Evolutionary conservation across 2,329 filamentous ascomycete genomes (phyloP), one percentile per base, ranked within the genome.

Genomic region (Microdochium trichocladiopsis): DNA sequence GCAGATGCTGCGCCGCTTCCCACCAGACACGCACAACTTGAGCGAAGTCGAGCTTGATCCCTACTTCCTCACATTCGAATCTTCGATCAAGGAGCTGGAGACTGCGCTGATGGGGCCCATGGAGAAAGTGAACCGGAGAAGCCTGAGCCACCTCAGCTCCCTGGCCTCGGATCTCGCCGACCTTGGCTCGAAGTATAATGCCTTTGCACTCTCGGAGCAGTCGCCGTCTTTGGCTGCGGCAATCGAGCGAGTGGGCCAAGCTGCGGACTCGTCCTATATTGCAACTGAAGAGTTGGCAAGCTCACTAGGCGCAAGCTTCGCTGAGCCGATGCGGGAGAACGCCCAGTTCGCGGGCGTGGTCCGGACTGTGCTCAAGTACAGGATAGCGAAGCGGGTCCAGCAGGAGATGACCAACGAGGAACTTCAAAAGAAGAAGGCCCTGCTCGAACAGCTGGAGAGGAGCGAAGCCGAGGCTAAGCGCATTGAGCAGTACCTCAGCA

Each of bases 401-500:
- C 91, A 97, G 68, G 94, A 99, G 65, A 93, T 97, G 85, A 97
- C 94, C 1, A 86, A 87, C 47, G 94, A 99, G 54, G 92, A 99
- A 62, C 76, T 99, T 11, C 81, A 86, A 52, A 96, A 93, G 76
- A 97, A 97, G 74, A 84, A 81, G 61, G 74, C 80, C 2, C 77
- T 94, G 12, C 77, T 99, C 14, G 90, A 95, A 47, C 88, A 92
- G 48, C 74, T 99, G n/a, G 94, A 99, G 72, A 83, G 85, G 53
- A 97, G 93, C 64, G 94, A 99, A 69, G 80, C 87, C 5, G 94
- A 99, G 72, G 92, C 94, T 1, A 88, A 88, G 64, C 84, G 95
- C 48, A 94, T 99, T 55, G 93, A 97, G 63, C 88, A 95, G 59
- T 96, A 96, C 65, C 80, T 99, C 49, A 89, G 82, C 52, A 86